Conservation (phyloP, 2,329 filamentous ascomycete species). For the Fusarium globosum region DNA sequence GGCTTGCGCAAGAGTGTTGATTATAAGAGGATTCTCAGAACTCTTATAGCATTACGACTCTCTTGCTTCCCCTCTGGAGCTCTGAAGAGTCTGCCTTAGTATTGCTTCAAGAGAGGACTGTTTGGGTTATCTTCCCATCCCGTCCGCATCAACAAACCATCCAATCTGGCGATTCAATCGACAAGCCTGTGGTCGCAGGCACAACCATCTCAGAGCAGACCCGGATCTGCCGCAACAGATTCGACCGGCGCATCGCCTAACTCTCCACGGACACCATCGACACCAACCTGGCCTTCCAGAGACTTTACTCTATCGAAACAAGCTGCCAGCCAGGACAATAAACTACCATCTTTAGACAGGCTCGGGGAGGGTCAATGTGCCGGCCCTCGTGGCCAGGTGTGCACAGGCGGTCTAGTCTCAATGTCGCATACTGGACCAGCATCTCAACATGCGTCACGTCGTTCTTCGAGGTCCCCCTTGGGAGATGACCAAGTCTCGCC, state of each 20-base stretch:
- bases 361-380: slow-evolving; percentile 64
- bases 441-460: slow-evolving; percentile 66
- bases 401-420: slow-evolving; percentile 68
- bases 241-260: slow-evolving; percentile 49
- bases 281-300: slow-evolving; percentile 47
- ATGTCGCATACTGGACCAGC: slow-evolving; percentile 72
- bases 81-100: slow-evolving; percentile 5
- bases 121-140: slow-evolving; percentile 51
- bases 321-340: slow-evolving; percentile 37
- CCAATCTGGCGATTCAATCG: slow-evolving; percentile 51
- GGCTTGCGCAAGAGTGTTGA: slow-evolving; percentile 1
- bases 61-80: slow-evolving; percentile 11
- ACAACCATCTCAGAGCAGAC: slow-evolving; percentile 47
- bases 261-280: slow-evolving; percentile 51
- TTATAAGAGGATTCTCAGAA: slow-evolving; percentile 5
- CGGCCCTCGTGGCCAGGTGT: slow-evolving; percentile 61
- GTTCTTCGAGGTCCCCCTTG: slow-evolving; percentile 58
- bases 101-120: slow-evolving; percentile 45
- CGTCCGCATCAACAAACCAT: slow-evolving; percentile 43
- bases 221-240: slow-evolving; percentile 47
- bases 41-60: slow-evolving; percentile 4
- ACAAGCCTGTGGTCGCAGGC: slow-evolving; percentile 52
- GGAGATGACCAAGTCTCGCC: slow-evolving; percentile 48
- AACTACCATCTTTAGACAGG: slow-evolving; percentile 34
- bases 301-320: slow-evolving; percentile 36